phyloP scores from a whole-genome alignment of 495 filamentous ascomycete genomes.

The Tuber magnatum region DNA sequence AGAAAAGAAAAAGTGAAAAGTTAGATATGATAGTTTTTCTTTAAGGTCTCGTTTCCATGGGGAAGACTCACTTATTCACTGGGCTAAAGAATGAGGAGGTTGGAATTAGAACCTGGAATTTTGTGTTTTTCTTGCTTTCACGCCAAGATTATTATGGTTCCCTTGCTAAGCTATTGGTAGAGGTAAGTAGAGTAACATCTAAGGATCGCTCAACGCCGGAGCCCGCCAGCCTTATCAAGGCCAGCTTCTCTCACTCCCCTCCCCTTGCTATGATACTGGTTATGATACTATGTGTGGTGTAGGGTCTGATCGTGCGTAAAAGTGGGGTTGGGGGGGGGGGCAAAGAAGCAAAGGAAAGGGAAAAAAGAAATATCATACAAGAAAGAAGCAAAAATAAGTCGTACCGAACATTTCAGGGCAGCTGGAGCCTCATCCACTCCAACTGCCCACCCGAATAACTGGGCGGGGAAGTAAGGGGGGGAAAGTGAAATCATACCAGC shows the following conservation, averaged over 20 bases:
- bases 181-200: not conserved
- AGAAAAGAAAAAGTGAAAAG: not conserved
- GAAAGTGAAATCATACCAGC: not conserved
- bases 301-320: not conserved
- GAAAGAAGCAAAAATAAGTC: constrained; percentile 1
- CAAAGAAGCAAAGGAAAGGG: not conserved
- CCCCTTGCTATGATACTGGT: not conserved
- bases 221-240: not conserved
- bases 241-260: not conserved
- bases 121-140: not conserved
- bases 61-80: not conserved
- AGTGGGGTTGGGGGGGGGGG: not conserved
- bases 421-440: not conserved
- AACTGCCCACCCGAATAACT: not conserved
- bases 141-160: not conserved
- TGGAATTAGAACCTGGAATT: not conserved
- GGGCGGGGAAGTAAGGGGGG: not conserved
- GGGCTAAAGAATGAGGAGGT: not conserved
- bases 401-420: not conserved
- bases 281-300: not conserved
- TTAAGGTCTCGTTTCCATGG: not conserved
- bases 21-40: not conserved
- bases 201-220: not conserved
- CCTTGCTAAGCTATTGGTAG: not conserved
- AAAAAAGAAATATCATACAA: not conserved